Base-by-base conservation (phyloP, 257 asterid genomes). In the Jacaranda mimosifolia region DNA sequence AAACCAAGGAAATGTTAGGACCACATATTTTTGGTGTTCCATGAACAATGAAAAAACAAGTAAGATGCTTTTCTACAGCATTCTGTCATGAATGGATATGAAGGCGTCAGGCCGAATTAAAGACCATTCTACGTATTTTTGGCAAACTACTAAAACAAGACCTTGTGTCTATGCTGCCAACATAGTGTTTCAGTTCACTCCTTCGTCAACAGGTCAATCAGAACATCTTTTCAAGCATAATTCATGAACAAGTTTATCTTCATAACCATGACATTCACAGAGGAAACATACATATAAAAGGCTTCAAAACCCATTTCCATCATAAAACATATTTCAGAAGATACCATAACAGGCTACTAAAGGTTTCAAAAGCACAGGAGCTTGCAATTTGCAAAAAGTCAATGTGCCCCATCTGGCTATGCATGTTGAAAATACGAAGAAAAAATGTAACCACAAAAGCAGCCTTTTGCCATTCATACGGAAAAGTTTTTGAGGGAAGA, bases 241-340 rank as follows among this genome's bases (percentile, higher is more conserved):
- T 49, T 18, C 10, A 62, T 39, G 51, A 57, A 18, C 36, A 46
- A 32, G 36, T 36, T 58, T 59, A 63, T 45, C 70, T 55, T 56
- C 65, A 69, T 35, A 68, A 15, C 32, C 9, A 56, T 53, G 42
- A 56, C 46, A 67, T 18, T 67, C 21, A 39, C 80, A 45, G 43
- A 55, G 52, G 55, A 49, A 55, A 72, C 12, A 19, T 70, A 45
- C 40, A 72, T 72, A 55, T 56, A 63, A 79, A 66, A 32, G 32
- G 35, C 36, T 70, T 36, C 75, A 72, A 64, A 53, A 60, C 64
- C 15, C 14, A 46, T 32, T 60, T 14, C 58, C 68, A 60, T 51
- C 9, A 59, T 62, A 69, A 63, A 52, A 36, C 13, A 1, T 3
- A 15, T 26, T 38, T 21, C 40, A 15, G 14, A 46, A 45, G 72